Evolutionary conservation across 2,329 filamentous ascomycete genomes (phyloP).

Genomic region (Curvularia spicifera): DNA sequence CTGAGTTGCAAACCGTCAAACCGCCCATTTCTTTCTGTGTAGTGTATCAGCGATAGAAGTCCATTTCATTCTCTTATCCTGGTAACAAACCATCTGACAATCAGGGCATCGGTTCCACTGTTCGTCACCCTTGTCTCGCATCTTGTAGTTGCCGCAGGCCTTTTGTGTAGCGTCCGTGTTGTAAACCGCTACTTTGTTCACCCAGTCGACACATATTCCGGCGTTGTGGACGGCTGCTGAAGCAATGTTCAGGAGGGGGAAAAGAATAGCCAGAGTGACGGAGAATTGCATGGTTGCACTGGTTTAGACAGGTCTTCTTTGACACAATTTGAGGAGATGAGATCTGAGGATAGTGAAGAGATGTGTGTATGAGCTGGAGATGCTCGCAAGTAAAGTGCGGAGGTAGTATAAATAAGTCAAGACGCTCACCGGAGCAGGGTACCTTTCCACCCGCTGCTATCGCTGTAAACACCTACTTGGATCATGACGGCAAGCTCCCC

Average conservation of each 20-base stretch:
- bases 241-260: slow-evolving; percentile 23
- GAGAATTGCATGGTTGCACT: slow-evolving; percentile 28
- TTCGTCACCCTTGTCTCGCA: slow-evolving; percentile 36
- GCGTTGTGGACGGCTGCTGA: slow-evolving; percentile 29
- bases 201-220: slow-evolving; percentile 29
- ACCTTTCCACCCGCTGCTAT: background rate
- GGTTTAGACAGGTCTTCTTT: background rate
- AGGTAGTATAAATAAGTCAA: slow-evolving; percentile 3
- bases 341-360: slow-evolving; percentile 1
- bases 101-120: slow-evolving; percentile 41
- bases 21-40: slow-evolving; percentile 26
- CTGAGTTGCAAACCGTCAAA: slow-evolving; percentile 31
- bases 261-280: slow-evolving; percentile 18
- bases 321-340: background rate
- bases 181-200: slow-evolving; percentile 30
- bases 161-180: slow-evolving; percentile 31
- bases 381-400: background rate
- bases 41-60: slow-evolving; percentile 1
- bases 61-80: background rate
- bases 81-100: slow-evolving; percentile 31
- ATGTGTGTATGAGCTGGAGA: background rate
- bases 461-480: background rate
- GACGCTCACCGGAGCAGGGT: background rate
- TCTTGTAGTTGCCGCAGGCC: slow-evolving; percentile 29
- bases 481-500: background rate